phyloP scores from a whole-genome alignment of 768 basidiomycete genomes.

The Stropharia rugosoannulata region DNA sequence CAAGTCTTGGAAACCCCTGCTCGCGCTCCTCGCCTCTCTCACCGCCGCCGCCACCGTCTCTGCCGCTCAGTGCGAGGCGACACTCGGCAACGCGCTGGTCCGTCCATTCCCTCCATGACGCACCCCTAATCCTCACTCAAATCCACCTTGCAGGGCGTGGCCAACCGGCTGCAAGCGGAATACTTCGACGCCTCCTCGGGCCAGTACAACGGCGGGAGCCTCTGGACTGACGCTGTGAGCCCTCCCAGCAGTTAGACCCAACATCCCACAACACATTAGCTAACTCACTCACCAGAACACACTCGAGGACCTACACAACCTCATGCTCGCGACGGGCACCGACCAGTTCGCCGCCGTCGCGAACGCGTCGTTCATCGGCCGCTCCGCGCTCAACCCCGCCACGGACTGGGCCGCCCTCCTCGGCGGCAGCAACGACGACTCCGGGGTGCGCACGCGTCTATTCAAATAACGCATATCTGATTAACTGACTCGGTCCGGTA shows the following conservation, averaged over 20 bases:
- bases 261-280: neutral
- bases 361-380: conserved; percentile 45
- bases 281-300: conserved; percentile 39
- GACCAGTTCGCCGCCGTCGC: conserved; percentile 40
- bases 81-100: conserved; percentile 21
- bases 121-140: neutral
- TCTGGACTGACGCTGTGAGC: conserved; percentile 59
- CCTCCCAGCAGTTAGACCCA: neutral
- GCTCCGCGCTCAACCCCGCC: conserved; percentile 34
- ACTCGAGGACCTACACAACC: conserved; percentile 55
- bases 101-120: neutral
- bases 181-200: conserved; percentile 42
- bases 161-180: conserved; percentile 31
- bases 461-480: neutral
- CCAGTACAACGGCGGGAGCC: conserved; percentile 45
- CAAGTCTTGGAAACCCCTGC: conserved; percentile 2
- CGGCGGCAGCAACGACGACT: conserved; percentile 52
- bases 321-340: conserved; percentile 50
- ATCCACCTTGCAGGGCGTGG: conserved; percentile 24
- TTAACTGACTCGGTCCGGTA: neutral
- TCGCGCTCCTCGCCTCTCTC: neutral
- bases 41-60: neutral
- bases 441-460: conserved; percentile 34
- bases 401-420: conserved; percentile 45
- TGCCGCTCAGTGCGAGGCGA: conserved; percentile 12